These are phyloP conservation scores for Fusarium cicatricum DNA, from an alignment of 2,329 filamentous ascomycete genomes.

Conservation along the genomic window DNA sequence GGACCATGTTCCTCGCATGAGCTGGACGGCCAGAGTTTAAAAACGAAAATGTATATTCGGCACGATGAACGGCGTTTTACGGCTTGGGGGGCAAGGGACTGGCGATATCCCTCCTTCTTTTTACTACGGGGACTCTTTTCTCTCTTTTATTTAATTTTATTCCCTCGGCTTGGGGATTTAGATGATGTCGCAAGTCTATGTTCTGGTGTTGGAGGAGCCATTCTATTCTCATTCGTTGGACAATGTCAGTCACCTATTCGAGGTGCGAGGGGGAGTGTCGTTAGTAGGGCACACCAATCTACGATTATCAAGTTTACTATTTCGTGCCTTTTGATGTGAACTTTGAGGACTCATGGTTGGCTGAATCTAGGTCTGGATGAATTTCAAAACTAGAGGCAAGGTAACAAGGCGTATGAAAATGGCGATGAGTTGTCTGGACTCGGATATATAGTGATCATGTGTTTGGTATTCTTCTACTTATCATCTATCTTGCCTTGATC, in stretches of 20 bases:
- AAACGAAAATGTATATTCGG: conserved; percentile 37
- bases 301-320: conserved; percentile 8
- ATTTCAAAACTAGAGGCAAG: neutral
- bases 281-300: conserved; percentile 2
- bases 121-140: neutral
- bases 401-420: no score
- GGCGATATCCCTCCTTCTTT: conserved; percentile 29
- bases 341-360: neutral
- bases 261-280: neutral
- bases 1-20: conserved; percentile 48
- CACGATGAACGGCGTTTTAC: conserved; percentile 38
- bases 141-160: conserved; percentile 15
- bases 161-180: conserved; percentile 7
- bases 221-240: conserved; percentile 12
- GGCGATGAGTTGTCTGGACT: no score
- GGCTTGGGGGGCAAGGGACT: neutral
- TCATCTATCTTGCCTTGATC: conserved; percentile 4
- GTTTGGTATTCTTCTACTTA: conserved; percentile 16
- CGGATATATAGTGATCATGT: neutral
- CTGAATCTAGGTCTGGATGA: neutral
- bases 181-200: conserved; percentile 25
- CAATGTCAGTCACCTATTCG: neutral
- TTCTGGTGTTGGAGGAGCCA: conserved; percentile 37
- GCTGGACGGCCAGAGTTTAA: neutral
- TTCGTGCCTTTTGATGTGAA: no score